These are phyloP conservation scores for Debaryomyces prosopidis DNA, from an alignment of 805 yeast species.

Conservation along the genomic window DNA sequence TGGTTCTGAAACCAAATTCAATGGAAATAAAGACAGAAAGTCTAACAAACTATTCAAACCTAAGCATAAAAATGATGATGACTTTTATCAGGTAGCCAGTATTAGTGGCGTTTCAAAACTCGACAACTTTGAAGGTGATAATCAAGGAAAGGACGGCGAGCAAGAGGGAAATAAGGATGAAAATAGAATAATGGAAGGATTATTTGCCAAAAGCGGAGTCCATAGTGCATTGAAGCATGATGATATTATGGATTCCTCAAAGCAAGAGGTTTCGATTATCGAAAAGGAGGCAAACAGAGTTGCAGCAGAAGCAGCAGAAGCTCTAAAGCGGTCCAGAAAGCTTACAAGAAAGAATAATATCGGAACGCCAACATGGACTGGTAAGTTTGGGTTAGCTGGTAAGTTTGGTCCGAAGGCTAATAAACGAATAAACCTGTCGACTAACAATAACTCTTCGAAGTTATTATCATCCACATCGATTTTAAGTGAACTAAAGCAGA, in stretches of 20 bases:
- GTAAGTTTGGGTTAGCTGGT: slow-evolving; percentile 86
- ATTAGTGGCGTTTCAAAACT: slow-evolving; percentile 74
- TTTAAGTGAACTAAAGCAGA: slow-evolving; percentile 46
- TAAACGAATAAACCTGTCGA: slow-evolving; percentile 1
- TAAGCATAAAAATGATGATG: slow-evolving; percentile 54
- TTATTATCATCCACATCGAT: slow-evolving; percentile 48
- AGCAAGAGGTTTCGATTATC: slow-evolving; percentile 53
- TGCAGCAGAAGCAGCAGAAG: slow-evolving; percentile 54
- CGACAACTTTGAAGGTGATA: slow-evolving; percentile 58
- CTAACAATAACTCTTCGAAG: slow-evolving; percentile 3
- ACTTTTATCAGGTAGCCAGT: slow-evolving; percentile 61
- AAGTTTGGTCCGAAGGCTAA: slow-evolving; percentile 30
- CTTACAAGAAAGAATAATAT: slow-evolving; percentile 47
- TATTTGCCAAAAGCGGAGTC: slow-evolving; percentile 70
- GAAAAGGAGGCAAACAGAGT: slow-evolving; percentile 64
- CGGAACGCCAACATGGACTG: slow-evolving; percentile 97
- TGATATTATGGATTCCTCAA: slow-evolving; percentile 57
- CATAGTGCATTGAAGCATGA: slow-evolving; percentile 81
- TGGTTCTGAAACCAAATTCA: slow-evolving; percentile 42
- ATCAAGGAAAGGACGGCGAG: slow-evolving; percentile 41
- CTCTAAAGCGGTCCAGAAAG: slow-evolving; percentile 60
- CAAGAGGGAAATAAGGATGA: slow-evolving; percentile 45
- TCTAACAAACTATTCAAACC: slow-evolving; percentile 27
- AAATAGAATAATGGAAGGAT: slow-evolving; percentile 67
- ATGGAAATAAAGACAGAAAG: slow-evolving; percentile 33